phyloP scores from a whole-genome alignment of 2,329 filamentous ascomycete genomes.

The Colletotrichum noveboracense region DNA sequence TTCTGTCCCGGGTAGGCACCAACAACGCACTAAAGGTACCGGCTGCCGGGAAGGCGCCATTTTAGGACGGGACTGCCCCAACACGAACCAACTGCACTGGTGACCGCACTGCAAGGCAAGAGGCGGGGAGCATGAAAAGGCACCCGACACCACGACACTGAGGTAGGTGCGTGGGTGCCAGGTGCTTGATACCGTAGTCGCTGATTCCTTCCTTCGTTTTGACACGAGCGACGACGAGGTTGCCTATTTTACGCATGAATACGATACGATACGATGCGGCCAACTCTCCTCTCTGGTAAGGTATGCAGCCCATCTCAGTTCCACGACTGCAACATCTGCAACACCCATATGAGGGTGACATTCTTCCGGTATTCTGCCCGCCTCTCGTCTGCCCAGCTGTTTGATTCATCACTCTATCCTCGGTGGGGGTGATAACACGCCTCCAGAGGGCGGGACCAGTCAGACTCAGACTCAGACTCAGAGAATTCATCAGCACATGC shows the following conservation, averaged over 20 bases:
- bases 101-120: not conserved
- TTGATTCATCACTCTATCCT: not conserved
- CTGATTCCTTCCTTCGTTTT: not conserved
- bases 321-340: not conserved
- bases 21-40: not conserved
- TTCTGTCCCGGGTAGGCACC: not conserved
- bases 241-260: not conserved
- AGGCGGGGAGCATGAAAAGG: not conserved
- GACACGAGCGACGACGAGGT: not conserved
- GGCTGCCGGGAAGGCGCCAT: not conserved
- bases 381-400: not conserved
- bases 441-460: not conserved
- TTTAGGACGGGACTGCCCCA: not conserved
- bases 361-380: not conserved
- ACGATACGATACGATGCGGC: not conserved
- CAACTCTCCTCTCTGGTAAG: not conserved
- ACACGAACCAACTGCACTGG: not conserved
- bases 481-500: not conserved
- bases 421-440: not conserved
- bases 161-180: not conserved
- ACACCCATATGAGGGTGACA: not conserved
- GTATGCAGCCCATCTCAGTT: not conserved
- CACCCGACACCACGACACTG: not conserved
- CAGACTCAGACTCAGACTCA: not conserved
- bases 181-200: not conserved